Evolutionary conservation across 2,329 filamentous ascomycete genomes (phyloP), one percentile per base, ranked within the genome.

Genomic region (Sphaerulina populicola): DNA sequence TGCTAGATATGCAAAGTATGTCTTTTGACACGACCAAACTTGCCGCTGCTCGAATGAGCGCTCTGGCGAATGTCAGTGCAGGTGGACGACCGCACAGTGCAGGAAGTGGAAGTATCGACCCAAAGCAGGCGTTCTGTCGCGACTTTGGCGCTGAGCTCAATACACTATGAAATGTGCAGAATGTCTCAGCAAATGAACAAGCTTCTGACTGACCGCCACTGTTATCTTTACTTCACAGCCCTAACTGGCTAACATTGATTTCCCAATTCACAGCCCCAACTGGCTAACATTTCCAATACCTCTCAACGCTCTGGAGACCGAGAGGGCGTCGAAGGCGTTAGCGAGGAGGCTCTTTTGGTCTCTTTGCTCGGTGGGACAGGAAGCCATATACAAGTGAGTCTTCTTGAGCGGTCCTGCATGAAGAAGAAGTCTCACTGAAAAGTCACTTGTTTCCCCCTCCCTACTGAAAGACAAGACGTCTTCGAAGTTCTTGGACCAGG

Each of bases 221-320:
- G 2, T 3, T 18, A 18, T 18, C 18, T 18, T 3, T 18, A 18
- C 18, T 18, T 18, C 18, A 2, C 18, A 18, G 18, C 18, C 18
- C 18, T 18, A 3, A 18, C 18, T 18, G 18, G 18, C 18, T 18
- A 3, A 18, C 18, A 18, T 18, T 18, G 18, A 18, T 18, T 18
- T 18, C 18, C 2, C 18, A 2, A 18, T 2, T 18, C 18, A 18
- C 18, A 18, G 18, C 18, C 18, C 18, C 18, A 18, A 18, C 2
- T 18, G 18, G 18, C 18, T 18, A 3, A 81, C 90, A 31, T 88
- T 90, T 71, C 90, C 44, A 29, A 45, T n/a, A 11, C 57, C 0
- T 60, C 44, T 62, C 29, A 56, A 61, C 43, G 63, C 63, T 9
- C 56, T 66, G 2, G 64, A 65, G 47, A 61, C 52, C 11, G 54